Evolutionary conservation across 352 stramenopile species (phyloP), one percentile per base, ranked within the genome.

Genomic region (Globisporangium polare): DNA sequence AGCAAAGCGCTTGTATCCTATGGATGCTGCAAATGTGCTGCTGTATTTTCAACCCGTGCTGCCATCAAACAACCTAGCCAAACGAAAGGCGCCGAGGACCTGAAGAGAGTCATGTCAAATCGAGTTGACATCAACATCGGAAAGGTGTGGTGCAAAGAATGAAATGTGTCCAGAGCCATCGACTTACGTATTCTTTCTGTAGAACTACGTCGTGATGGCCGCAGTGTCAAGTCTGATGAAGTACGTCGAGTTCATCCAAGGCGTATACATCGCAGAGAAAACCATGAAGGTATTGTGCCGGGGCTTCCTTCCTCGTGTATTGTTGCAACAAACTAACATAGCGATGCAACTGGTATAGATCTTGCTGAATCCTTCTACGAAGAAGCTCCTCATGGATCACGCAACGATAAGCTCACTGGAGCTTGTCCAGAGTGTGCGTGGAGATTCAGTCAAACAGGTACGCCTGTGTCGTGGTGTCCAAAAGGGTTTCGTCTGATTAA

Each of bases 221-320:
- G 82, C 87, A 2, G 77, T 93, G 5, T 78, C 85, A 1, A 92
- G 85, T 58, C 62, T 92, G 53, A 86, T 94, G 75, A 82, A 89
- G 64, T 95, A 95, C 68, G 72, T 94, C 33, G 87, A 95, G 63
- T 91, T 84, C 53, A 90, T 92, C 37, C 86, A 95, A 74, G 86
- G 86, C 10, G 78, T 95, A 6, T 89, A 86, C 60, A 85, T 95
- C n/a, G 87, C 83, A 12, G 69, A 84, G 43, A 91, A 86, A 31
- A 91, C 85, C 4, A 83, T 94, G 56, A 91, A 90, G 81, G 83
- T 89, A n/a, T 46, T 46, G 41, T 47, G 17, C 51, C 6, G 58
- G 43, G 22, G 13, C 13, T 29, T 22, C 12, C 3, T 64, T 43
- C 15, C 2, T 8, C 13, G 4, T 12, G 39, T 3, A 18, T 39